Evolutionary conservation across 352 stramenopile species (phyloP).

Genomic region (Peronospora farinosa): DNA sequence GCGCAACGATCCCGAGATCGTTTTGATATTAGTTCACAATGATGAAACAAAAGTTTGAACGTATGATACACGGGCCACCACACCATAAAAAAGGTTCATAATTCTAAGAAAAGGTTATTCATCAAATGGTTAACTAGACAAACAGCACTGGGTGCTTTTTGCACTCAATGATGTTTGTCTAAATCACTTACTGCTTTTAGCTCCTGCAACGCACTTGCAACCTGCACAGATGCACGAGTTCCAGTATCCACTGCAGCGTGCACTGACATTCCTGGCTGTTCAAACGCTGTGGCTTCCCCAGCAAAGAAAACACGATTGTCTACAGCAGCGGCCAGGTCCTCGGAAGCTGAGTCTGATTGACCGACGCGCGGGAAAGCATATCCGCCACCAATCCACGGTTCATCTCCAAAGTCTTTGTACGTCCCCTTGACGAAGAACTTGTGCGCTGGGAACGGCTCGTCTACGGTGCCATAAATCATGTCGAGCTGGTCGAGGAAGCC

Average conservation of each 20-base stretch:
- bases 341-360: constrained; percentile 51
- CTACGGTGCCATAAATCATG: constrained; percentile 60
- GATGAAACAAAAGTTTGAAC: constrained; percentile 26
- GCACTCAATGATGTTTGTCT: too few species aligned
- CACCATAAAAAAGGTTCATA: constrained; percentile 28
- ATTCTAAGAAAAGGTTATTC: not conserved
- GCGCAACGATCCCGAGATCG: constrained; percentile 18
- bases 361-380: constrained; percentile 75
- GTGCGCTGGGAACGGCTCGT: constrained; percentile 45
- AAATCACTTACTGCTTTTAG: not conserved
- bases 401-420: constrained; percentile 75
- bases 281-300: constrained; percentile 71
- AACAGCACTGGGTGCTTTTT: too few species aligned
- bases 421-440: constrained; percentile 63
- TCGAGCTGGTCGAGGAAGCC: constrained; percentile 70
- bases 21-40: constrained; percentile 26
- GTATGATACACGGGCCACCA: constrained; percentile 31
- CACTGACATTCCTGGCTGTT: constrained; percentile 78
- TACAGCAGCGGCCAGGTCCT: constrained; percentile 51
- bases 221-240: constrained; percentile 52
- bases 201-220: constrained; percentile 35
- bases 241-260: constrained; percentile 79
- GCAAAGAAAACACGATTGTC: constrained; percentile 75
- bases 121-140: not conserved
- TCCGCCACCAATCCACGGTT: constrained; percentile 58